Percentiles rank a stretch among this genome's conserved stretches.
Conservation (phyloP, 176 grass and related monocot genomes). For the Cymbopogon citratus region DNA sequence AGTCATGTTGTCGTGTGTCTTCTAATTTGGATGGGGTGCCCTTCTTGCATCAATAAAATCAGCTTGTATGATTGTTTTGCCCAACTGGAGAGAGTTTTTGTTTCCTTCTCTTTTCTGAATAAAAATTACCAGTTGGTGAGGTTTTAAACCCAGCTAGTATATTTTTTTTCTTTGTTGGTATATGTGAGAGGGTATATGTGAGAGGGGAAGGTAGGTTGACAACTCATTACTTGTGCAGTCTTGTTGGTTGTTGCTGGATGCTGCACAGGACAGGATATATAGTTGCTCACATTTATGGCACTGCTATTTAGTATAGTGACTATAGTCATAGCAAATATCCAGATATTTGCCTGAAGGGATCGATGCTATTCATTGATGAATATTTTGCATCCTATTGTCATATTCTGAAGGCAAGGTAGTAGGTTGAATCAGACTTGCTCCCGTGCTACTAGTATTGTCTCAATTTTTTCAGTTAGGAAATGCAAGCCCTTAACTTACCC, state of each 20-base stretch:
- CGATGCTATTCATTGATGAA: background rate
- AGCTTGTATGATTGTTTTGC: background rate
- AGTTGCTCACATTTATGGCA: constrained; percentile 2
- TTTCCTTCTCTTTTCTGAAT: background rate
- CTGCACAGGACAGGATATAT: background rate
- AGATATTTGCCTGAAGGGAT: background rate
- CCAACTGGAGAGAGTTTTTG: background rate
- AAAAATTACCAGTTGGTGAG: background rate
- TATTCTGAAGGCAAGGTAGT: background rate
- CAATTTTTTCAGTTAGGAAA: background rate
- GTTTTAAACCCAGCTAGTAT: background rate
- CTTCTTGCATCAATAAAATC: constrained; percentile 12
- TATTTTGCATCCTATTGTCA: background rate
- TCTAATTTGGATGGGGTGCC: background rate
- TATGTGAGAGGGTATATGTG: background rate
- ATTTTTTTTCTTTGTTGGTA: background rate
- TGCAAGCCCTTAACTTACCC: background rate
- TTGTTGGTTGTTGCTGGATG: background rate
- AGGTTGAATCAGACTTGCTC: too few relatives aligned
- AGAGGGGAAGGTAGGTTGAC: constrained; percentile 7
- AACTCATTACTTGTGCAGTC: constrained; percentile 30
- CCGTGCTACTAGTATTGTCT: too few relatives aligned
- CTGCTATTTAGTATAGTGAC: too few relatives aligned
- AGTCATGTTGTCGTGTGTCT: background rate
- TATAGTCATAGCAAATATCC: background rate